phyloP scores from a whole-genome alignment of 805 yeast genomes.

The Blastobotrys mokoenaii region DNA sequence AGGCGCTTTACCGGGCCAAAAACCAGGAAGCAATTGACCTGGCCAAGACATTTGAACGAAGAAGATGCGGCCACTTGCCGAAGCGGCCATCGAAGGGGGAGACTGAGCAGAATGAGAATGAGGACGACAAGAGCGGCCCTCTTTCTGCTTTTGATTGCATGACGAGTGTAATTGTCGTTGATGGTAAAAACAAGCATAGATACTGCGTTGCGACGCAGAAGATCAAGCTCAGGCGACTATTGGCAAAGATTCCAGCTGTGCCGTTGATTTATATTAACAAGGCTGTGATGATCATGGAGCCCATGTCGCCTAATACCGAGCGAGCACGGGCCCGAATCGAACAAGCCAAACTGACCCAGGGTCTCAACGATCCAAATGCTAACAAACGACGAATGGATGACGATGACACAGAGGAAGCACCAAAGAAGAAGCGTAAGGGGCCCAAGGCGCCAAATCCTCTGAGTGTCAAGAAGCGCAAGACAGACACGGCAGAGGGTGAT shows the following conservation, averaged over 20 bases:
- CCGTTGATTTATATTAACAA: conserved; percentile 83
- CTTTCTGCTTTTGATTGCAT: conserved; percentile 65
- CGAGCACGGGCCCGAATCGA: conserved; percentile 46
- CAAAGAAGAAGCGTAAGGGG: conserved; percentile 33
- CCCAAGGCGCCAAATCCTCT: conserved; percentile 85
- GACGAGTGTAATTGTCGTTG: conserved; percentile 53
- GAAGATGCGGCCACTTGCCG: conserved; percentile 83
- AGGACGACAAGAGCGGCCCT: conserved; percentile 3
- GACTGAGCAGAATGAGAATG: conserved; percentile 4
- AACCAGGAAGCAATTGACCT: conserved; percentile 69
- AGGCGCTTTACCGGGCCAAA: conserved; percentile 63
- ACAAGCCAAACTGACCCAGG: conserved; percentile 58
- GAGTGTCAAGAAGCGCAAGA: conserved; percentile 72
- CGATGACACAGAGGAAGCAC: conserved; percentile 18
- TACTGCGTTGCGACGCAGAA: conserved; percentile 85
- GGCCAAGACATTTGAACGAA: conserved; percentile 80
- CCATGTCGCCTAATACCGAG: conserved; percentile 66
- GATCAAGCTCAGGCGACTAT: conserved; percentile 52
- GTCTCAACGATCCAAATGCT: conserved; percentile 59
- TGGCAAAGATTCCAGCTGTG: conserved; percentile 78
- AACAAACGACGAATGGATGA: conserved; percentile 13
- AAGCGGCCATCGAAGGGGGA: conserved; percentile 34
- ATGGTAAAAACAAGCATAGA: conserved; percentile 77
- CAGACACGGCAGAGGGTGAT: conserved; percentile 4
- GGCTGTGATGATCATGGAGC: conserved; percentile 95